phyloP scores from a whole-genome alignment of 2,329 filamentous ascomycete genomes.

The Claviceps capensis region DNA sequence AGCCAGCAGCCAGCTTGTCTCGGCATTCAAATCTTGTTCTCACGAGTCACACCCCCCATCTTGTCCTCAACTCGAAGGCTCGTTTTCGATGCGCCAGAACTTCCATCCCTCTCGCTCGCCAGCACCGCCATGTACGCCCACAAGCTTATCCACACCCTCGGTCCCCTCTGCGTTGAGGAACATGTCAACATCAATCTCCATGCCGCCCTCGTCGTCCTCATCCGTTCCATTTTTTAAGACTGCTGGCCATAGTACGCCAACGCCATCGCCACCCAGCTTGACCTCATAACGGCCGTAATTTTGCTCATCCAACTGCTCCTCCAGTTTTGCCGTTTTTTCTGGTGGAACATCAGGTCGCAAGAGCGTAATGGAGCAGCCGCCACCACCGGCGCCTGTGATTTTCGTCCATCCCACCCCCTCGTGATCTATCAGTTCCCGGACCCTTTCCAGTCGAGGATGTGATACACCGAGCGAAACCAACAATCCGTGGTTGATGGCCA shows the following conservation, averaged over 20 bases:
- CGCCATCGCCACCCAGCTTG: conserved; percentile 81
- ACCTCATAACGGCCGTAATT: conserved; percentile 79
- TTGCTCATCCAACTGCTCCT: conserved; percentile 50
- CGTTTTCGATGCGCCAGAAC: conserved; percentile 59
- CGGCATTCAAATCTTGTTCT: too few relatives aligned
- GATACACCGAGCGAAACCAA: conserved; percentile 87
- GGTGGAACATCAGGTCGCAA: conserved; percentile 52
- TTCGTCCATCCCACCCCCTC: conserved; percentile 93
- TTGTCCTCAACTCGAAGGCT: conserved; percentile 9
- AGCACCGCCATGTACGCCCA: conserved; percentile 58
- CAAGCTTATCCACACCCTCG: conserved; percentile 74
- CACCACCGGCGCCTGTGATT: conserved; percentile 87
- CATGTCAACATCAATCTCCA: conserved; percentile 80
- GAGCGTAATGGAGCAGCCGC: conserved; percentile 88
- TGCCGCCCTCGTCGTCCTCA: conserved; percentile 64
- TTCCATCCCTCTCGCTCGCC: conserved; percentile 72
- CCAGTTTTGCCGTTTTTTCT: conserved; percentile 47
- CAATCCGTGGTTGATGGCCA: conserved; percentile 87
- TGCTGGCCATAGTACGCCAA: conserved; percentile 88
- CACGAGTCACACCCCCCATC: not conserved
- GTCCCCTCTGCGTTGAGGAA: conserved; percentile 73
- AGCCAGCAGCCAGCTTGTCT: too few relatives aligned
- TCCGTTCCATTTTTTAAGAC: conserved; percentile 75
- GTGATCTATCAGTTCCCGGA: conserved; percentile 82
- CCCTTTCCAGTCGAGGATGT: conserved; percentile 80